Conservation (phyloP, 1,284 basidiomycete species). For the Amylostereum chailletii region DNA sequence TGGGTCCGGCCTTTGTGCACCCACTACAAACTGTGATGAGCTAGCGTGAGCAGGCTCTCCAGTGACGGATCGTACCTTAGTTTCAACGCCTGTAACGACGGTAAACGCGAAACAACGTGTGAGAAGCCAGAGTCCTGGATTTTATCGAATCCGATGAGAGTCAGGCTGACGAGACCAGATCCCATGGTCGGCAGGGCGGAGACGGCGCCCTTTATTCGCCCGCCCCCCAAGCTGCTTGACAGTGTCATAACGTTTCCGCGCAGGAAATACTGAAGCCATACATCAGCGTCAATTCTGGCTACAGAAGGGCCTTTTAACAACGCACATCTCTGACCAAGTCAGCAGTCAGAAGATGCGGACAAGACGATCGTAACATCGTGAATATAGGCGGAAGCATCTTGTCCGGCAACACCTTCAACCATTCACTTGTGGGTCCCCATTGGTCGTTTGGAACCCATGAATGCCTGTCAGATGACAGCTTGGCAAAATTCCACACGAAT, state of each 20-base stretch:
- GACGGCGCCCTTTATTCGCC: constrained; percentile 35
- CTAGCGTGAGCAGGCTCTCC: neutral
- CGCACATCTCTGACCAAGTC: constrained; percentile 48
- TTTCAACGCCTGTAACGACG: constrained; percentile 35
- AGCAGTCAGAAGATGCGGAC: constrained; percentile 42
- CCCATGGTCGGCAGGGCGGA: constrained; percentile 31
- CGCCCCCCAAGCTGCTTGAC: constrained; percentile 42
- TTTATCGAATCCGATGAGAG: constrained; percentile 42
- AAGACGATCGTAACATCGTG: constrained; percentile 34
- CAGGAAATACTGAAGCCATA: constrained; percentile 42
- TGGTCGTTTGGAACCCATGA: constrained; percentile 30
- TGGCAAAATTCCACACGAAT: constrained; percentile 38
- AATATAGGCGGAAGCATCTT: constrained; percentile 42
- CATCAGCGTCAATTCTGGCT: neutral
- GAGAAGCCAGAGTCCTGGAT: constrained; percentile 45
- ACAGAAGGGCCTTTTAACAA: neutral
- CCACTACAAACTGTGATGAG: constrained; percentile 30
- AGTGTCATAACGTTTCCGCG: constrained; percentile 44
- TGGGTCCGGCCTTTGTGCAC: constrained; percentile 45
- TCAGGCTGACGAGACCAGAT: constrained; percentile 34
- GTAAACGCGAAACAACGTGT: constrained; percentile 34
- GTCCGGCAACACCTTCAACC: constrained; percentile 45
- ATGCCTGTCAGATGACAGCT: constrained; percentile 28
- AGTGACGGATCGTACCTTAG: constrained; percentile 36
- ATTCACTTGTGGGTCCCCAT: constrained; percentile 25